Evolutionary conservation across 192 early-diverging fungal species (phyloP).

Genomic region (Coemansia sp.): DNA sequence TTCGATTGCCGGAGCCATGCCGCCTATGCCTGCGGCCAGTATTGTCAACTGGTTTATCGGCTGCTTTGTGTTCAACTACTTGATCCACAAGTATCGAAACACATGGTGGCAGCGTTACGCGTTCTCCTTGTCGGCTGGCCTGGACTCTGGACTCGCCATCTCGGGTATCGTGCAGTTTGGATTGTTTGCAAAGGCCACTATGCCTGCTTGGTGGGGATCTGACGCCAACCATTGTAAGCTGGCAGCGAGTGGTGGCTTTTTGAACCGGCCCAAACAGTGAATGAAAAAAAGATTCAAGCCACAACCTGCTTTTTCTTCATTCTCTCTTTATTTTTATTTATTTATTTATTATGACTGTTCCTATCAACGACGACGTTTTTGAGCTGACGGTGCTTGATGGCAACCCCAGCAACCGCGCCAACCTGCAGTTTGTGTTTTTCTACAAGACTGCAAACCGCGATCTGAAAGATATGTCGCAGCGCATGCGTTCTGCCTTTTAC

Average conservation of each 20-base stretch:
- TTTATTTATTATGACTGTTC: not conserved
- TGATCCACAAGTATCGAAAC: conserved; percentile 59
- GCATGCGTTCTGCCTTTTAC: conserved; percentile 21
- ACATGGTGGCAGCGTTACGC: conserved; percentile 66
- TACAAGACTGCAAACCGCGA: conserved; percentile 5
- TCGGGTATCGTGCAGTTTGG: conserved; percentile 50
- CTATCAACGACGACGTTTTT: conserved; percentile 3
- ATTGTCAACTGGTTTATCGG: conserved; percentile 69
- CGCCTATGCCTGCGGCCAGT: conserved; percentile 62
- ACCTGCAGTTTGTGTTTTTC: conserved; percentile 44
- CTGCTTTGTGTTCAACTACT: conserved; percentile 68
- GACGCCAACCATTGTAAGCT: conserved; percentile 96
- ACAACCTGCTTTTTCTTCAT: not conserved
- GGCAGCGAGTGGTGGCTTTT: conserved; percentile 87
- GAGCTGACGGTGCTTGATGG: conserved; percentile 34
- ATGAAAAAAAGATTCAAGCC: too few species aligned
- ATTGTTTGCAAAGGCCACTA: conserved; percentile 37
- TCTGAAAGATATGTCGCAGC: not conserved
- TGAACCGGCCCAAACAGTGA: conserved; percentile 12
- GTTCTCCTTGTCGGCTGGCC: conserved; percentile 51
- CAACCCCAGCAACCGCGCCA: conserved; percentile 27
- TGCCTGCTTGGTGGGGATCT: conserved; percentile 51
- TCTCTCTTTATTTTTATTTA: not conserved
- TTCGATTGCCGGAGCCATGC: conserved; percentile 58
- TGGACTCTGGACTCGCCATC: conserved; percentile 50